phyloP scores from a whole-genome alignment of 441 rosid species.

The Rhodomyrtus psidioides region DNA sequence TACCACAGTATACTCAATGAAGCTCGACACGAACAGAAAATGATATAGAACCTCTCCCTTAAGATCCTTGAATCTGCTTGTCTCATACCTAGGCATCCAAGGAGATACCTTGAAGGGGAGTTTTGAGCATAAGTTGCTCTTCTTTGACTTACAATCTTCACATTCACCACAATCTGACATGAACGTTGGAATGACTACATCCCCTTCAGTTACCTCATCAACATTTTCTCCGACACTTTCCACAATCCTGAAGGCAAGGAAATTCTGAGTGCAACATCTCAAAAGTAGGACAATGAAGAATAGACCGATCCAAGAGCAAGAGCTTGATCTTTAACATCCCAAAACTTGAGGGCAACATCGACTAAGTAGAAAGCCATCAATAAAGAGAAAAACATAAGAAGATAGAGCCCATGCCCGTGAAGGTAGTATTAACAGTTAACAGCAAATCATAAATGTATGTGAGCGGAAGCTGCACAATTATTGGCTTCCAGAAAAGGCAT shows the following conservation, averaged over 20 bases:
- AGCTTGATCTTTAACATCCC: neutral
- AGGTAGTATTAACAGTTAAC: neutral
- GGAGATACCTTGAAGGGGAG: slow-evolving; percentile 61
- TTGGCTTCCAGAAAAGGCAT: neutral
- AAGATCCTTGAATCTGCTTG: slow-evolving; percentile 68
- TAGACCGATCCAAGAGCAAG: neutral
- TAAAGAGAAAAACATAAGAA: neutral
- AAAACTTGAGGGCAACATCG: too few species aligned
- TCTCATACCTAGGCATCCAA: slow-evolving; percentile 72
- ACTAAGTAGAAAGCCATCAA: neutral
- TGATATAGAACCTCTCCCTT: slow-evolving; percentile 61
- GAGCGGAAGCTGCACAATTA: neutral
- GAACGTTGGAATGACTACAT: slow-evolving; percentile 60
- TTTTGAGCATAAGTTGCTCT: slow-evolving; percentile 68
- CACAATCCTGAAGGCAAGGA: slow-evolving; percentile 31
- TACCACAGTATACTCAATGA: slow-evolving; percentile 67
- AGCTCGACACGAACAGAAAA: slow-evolving; percentile 69
- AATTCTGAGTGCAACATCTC: neutral
- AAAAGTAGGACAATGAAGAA: neutral
- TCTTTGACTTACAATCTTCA: slow-evolving; percentile 51
- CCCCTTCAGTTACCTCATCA: slow-evolving; percentile 49
- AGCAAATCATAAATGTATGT: neutral
- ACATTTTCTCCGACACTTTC: slow-evolving; percentile 84
- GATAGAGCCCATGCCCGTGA: neutral
- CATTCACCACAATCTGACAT: slow-evolving; percentile 75